Percentiles rank a stretch among this genome's conserved stretches.
Evolutionary conservation across 1,139 yeast species (phyloP).

Genomic region (Saccharomycopsis hybrid): DNA sequence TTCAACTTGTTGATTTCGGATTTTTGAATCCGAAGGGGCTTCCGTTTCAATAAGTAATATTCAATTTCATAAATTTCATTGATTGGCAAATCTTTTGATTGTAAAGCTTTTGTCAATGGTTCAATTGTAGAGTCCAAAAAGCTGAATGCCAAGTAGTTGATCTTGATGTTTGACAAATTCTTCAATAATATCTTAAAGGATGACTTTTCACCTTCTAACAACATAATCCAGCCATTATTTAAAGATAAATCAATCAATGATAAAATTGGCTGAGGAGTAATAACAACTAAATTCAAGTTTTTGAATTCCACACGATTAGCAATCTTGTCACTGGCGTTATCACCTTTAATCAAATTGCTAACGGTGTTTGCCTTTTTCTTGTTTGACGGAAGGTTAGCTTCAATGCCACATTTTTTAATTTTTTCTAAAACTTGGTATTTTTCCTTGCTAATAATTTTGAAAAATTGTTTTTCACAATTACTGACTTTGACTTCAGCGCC

Average conservation of each 20-base stretch:
- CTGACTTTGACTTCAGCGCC: constrained; percentile 42
- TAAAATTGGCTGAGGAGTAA: constrained; percentile 63
- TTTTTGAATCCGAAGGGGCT: constrained; percentile 46
- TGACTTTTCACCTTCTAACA: constrained; percentile 71
- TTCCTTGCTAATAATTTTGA: constrained; percentile 28
- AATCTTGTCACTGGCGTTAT: constrained; percentile 18
- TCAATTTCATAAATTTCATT: constrained; percentile 72
- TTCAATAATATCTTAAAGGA: constrained; percentile 45
- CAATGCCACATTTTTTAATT: constrained; percentile 28
- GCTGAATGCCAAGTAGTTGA: constrained; percentile 54
- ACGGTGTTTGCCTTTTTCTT: not conserved
- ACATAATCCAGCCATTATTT: constrained; percentile 63
- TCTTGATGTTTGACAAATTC: constrained; percentile 50
- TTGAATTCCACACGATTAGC: constrained; percentile 22
- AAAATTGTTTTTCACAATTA: constrained; percentile 36
- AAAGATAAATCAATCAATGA: constrained; percentile 48
- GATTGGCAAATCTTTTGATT: constrained; percentile 41
- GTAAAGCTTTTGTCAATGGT: constrained; percentile 45
- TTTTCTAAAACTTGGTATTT: constrained; percentile 25
- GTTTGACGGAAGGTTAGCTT: constrained; percentile 10
- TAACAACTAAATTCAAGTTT: constrained; percentile 33
- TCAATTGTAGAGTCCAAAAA: constrained; percentile 73
- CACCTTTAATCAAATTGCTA: constrained; percentile 5
- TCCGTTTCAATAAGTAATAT: constrained; percentile 52
- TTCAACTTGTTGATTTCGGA: constrained; percentile 32